phyloP scores from a whole-genome alignment of 2,329 filamentous ascomycete genomes.

The Xylariaceae sp. region DNA sequence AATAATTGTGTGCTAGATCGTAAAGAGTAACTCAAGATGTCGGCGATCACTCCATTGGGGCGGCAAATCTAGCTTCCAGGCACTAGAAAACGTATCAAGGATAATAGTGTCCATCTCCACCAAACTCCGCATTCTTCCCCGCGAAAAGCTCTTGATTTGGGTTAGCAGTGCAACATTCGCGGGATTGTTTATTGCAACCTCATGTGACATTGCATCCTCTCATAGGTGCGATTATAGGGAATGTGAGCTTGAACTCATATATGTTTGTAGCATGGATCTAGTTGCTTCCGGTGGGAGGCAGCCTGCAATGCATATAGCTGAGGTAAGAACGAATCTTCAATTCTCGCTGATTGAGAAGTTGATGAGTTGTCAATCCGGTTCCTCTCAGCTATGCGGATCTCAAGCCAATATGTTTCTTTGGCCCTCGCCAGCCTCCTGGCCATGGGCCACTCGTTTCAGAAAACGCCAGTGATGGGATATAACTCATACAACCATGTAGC shows the following conservation, averaged over 20 bases:
- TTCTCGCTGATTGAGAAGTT: neutral
- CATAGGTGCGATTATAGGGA: neutral
- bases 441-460: constrained; percentile 7
- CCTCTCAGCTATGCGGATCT: constrained; percentile 2
- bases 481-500: constrained; percentile 15
- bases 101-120: neutral
- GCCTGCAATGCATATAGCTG: neutral
- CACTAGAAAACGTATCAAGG: too few species aligned
- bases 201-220: neutral
- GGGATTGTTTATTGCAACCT: neutral
- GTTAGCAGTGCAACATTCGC: neutral
- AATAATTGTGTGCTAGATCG: too few species aligned
- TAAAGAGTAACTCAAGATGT: too few species aligned
- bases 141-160: neutral
- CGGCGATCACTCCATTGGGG: too few species aligned
- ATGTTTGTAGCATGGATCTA: neutral
- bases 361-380: neutral
- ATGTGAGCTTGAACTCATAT: neutral
- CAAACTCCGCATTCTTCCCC: neutral
- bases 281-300: neutral
- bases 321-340: neutral
- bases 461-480: constrained; percentile 13
- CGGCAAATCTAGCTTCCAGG: too few species aligned
- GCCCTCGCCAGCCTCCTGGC: constrained; percentile 1
- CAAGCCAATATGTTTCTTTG: constrained; percentile 1